A percentile compares a stretch with the other conserved stretches of the same genome.
These are phyloP conservation scores for Thraustochytrium sp. DNA, from an alignment of 352 stramenopile genomes.

Conservation along the genomic window DNA sequence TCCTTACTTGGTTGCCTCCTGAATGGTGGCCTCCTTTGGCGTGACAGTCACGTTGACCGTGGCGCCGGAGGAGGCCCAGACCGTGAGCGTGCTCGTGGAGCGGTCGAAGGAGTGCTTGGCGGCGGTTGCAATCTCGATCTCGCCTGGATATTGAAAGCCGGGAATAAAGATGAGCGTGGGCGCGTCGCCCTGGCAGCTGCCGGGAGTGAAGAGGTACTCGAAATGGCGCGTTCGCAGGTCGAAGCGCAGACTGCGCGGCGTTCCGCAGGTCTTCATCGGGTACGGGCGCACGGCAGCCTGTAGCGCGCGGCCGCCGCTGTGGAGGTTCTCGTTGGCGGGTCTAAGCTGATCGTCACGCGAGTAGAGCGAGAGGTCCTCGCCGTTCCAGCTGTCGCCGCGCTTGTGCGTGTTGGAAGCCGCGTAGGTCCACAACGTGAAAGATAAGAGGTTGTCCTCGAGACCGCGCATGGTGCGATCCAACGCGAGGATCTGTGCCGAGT, in stretches of 20 bases:
- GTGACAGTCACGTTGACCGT: too few relatives aligned
- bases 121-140: too few relatives aligned
- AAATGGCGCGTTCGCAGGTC: constrained; percentile 49
- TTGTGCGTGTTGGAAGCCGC: constrained; percentile 66
- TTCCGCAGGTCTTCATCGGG: constrained; percentile 63
- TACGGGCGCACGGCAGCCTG: constrained; percentile 56
- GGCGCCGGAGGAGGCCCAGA: too few relatives aligned
- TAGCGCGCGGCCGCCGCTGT: constrained; percentile 30
- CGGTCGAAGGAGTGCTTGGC: too few relatives aligned
- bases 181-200: constrained; percentile 25
- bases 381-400: constrained; percentile 73
- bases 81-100: too few relatives aligned
- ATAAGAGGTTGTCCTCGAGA: constrained; percentile 66
- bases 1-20: too few relatives aligned
- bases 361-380: constrained; percentile 73
- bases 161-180: constrained; percentile 66
- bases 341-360: constrained; percentile 52
- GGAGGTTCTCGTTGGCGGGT: constrained; percentile 24
- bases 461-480: constrained; percentile 66
- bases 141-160: constrained; percentile 67
- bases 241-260: constrained; percentile 62
- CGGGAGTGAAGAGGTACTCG: constrained; percentile 34
- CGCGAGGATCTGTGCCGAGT: constrained; percentile 57
- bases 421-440: constrained; percentile 83
- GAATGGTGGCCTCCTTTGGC: too few relatives aligned